phyloP scores from a whole-genome alignment of 1,284 basidiomycete genomes.

The Apiotrichum gamsii region DNA sequence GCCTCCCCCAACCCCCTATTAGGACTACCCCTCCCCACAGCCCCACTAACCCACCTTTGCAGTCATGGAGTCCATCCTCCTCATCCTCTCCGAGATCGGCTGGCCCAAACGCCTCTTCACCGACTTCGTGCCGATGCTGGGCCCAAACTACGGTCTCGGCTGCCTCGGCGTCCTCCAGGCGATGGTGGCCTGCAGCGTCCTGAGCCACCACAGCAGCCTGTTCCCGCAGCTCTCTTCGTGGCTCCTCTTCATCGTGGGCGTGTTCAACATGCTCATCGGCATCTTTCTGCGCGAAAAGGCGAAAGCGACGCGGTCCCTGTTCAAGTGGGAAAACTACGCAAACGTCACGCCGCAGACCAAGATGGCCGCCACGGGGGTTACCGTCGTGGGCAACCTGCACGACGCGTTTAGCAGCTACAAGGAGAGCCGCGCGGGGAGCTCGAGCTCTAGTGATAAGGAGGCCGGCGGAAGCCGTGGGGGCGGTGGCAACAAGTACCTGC shows the following conservation, averaged over 20 bases:
- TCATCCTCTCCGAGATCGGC: slow-evolving; percentile 68
- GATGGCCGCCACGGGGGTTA: neutral
- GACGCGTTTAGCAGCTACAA: too few species aligned
- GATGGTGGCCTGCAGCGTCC: slow-evolving; percentile 71
- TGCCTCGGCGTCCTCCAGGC: slow-evolving; percentile 74
- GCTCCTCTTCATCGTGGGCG: slow-evolving; percentile 76
- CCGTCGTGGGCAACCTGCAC: too few species aligned
- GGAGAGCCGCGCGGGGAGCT: too few species aligned
- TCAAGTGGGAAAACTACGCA: slow-evolving; percentile 42
- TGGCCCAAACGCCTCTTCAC: slow-evolving; percentile 69
- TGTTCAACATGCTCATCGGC: slow-evolving; percentile 68
- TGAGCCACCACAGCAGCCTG: slow-evolving; percentile 69
- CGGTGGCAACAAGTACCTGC: too few species aligned
- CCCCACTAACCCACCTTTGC: neutral
- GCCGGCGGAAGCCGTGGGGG: too few species aligned
- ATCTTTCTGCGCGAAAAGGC: slow-evolving; percentile 36
- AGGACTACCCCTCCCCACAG: neutral
- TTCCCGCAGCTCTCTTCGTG: slow-evolving; percentile 78
- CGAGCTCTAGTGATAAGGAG: too few species aligned
- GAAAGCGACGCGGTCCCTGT: slow-evolving; percentile 38
- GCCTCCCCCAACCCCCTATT: neutral
- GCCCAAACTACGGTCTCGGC: slow-evolving; percentile 69
- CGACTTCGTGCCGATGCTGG: slow-evolving; percentile 78
- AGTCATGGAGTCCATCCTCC: slow-evolving; percentile 64
- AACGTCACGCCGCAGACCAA: neutral